These are phyloP conservation scores for Moesziomyces antarcticus DNA, from an alignment of 1,284 basidiomycete species.

Conservation along the genomic window DNA sequence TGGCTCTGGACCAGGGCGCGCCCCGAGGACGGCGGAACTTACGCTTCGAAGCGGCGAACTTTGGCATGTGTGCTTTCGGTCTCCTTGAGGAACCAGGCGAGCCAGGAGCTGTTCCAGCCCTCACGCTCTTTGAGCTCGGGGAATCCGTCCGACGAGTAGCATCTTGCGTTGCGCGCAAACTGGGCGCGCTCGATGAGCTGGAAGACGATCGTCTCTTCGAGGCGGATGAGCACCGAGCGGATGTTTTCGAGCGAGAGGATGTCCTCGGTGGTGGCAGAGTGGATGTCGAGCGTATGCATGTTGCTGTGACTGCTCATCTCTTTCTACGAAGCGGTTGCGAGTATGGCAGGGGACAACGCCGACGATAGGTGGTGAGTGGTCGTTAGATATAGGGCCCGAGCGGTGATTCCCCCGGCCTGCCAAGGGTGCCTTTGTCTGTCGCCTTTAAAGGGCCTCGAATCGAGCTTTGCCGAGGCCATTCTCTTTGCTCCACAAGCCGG, in stretches of 20 bases:
- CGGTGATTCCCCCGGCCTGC: too few relatives aligned
- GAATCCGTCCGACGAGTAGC: slow-evolving; percentile 85
- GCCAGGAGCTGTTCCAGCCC: slow-evolving; percentile 85
- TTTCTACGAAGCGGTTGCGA: neutral
- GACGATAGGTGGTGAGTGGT: too few relatives aligned
- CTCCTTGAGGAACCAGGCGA: slow-evolving; percentile 97
- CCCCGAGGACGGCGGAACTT: slow-evolving; percentile 7
- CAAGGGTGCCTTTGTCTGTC: too few relatives aligned
- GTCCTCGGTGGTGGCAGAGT: slow-evolving; percentile 45
- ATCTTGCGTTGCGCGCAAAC: slow-evolving; percentile 91
- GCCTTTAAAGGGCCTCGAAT: too few relatives aligned
- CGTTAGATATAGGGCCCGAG: too few relatives aligned
- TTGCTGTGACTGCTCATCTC: slow-evolving; percentile 47
- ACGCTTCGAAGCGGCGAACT: slow-evolving; percentile 45
- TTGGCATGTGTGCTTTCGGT: slow-evolving; percentile 86
- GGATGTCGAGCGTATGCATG: slow-evolving; percentile 58
- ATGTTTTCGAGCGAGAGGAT: slow-evolving; percentile 86
- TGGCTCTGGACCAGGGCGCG: too few relatives aligned
- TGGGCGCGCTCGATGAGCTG: slow-evolving; percentile 89
- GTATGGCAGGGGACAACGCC: neutral
- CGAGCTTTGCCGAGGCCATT: too few relatives aligned
- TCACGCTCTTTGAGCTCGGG: slow-evolving; percentile 74
- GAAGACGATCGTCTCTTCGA: slow-evolving; percentile 99
- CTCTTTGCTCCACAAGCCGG: too few relatives aligned
- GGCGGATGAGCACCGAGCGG: slow-evolving; percentile 82